Base-by-base conservation (phyloP, 2,329 filamentous ascomycete genomes). In the Claviceps arundinis region DNA sequence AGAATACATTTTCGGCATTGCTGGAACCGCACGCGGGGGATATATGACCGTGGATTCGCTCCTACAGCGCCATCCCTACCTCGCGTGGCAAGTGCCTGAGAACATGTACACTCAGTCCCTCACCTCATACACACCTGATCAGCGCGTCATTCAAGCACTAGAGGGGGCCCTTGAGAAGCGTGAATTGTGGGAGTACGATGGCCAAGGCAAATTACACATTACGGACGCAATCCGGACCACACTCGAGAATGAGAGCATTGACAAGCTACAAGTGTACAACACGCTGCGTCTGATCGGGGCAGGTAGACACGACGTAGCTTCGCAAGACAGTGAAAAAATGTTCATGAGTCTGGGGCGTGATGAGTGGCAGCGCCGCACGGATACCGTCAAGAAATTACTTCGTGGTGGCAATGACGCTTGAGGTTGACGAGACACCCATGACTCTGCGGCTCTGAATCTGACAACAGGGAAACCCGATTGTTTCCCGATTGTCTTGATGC, bases 21-120 rank as follows among this genome's bases (percentile, higher is more conserved):
- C 50, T 41, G 56, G 44, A 51, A 57, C 49, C 52, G 62, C 52
- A 51, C 58, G 24, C 51, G 60, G 58, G 6, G 62, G 60, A 19
- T 59, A 65, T 44, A 57, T 59, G 13, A 51, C 50, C 37, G 51
- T 56, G 0, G 52, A 52, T 7, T 47, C 54, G 9, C 54, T 68
- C 4, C 47, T 66, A 37, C 57, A 51, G 9, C 56, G 62, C 8
- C 63, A 68, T 34, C 67, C 68, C 1, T 68, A 69, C 52, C 63
- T 70, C 44, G 63, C 71, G 55, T 71, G 67, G 66, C 62, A 65
- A 3, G 62, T 68, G 19, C 66, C 66, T 1, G 47, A 52, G n/a
- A 37, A 43, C 6, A 47, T 61, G 22, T 69, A 70, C 58, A 55
- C 53, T 7, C 50, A 53, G 4, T 60, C 63, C 13, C 56, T 68